phyloP scores from a whole-genome alignment of 1,284 basidiomycete species.

The Malassezia sp. region DNA sequence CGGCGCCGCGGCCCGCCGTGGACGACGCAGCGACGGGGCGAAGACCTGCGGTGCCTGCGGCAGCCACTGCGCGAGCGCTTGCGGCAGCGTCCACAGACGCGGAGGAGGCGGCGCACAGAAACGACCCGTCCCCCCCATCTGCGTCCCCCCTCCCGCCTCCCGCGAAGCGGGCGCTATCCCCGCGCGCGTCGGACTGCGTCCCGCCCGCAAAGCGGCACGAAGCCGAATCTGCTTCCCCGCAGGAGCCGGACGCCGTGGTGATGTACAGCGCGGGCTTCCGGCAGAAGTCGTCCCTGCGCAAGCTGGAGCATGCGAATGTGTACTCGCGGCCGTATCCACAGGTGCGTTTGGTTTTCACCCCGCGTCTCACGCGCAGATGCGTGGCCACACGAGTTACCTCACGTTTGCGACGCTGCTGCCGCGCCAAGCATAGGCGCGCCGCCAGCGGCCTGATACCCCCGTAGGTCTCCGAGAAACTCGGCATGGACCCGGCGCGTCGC shows the following conservation, averaged over 20 bases:
- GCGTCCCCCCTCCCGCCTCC: no score
- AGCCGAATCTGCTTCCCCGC: no score
- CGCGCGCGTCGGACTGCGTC: no score
- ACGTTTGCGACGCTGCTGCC: constrained; percentile 43
- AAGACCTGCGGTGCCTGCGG: no score
- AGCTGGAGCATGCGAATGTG: constrained; percentile 4
- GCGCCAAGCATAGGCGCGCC: no score
- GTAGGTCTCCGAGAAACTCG: constrained; percentile 13
- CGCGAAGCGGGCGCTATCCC: no score
- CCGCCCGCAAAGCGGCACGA: no score
- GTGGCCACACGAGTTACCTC: constrained; percentile 42
- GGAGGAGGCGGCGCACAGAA: not conserved
- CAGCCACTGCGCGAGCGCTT: not conserved
- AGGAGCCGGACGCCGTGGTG: constrained; percentile 11
- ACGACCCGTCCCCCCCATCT: no score
- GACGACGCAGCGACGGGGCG: no score
- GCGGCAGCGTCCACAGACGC: not conserved
- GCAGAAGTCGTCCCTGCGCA: constrained; percentile 6
- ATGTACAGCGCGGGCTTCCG: constrained; percentile 13
- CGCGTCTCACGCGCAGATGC: no score
- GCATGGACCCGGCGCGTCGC: not conserved
- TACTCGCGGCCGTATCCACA: constrained; percentile 16
- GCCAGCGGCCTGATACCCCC: constrained; percentile 12
- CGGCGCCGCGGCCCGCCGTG: no score
- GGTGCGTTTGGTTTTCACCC: no score